phyloP scores from a whole-genome alignment of 768 basidiomycete species.

The Tricholoma sp. region DNA sequence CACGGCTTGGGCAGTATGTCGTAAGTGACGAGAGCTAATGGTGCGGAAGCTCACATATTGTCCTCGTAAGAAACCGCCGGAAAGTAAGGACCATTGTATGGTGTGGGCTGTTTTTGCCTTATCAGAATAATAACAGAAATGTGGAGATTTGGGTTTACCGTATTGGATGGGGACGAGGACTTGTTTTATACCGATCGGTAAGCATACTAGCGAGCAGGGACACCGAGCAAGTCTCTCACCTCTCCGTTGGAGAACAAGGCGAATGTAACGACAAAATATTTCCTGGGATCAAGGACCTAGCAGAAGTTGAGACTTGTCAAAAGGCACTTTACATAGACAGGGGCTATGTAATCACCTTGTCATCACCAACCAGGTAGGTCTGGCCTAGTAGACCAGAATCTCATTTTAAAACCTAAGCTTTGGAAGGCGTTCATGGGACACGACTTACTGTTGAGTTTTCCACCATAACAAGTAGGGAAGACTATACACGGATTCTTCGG shows the following conservation, averaged over 20 bases:
- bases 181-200: conserved; percentile 15
- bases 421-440: no score
- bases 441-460: conserved; percentile 42
- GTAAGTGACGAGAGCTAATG: not conserved
- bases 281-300: conserved; percentile 41
- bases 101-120: conserved; percentile 33
- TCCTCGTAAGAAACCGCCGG: conserved; percentile 53
- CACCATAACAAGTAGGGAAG: conserved; percentile 54
- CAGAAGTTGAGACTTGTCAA: not conserved
- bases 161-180: conserved; percentile 62
- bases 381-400: conserved; percentile 29
- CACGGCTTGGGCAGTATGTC: conserved; percentile 31
- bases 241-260: conserved; percentile 57
- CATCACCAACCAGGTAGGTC: conserved; percentile 41
- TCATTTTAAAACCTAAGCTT: not conserved
- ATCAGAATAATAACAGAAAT: not conserved
- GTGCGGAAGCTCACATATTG: conserved; percentile 39
- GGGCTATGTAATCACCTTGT: conserved; percentile 31
- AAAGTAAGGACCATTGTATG: conserved; percentile 56
- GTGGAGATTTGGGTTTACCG: conserved; percentile 26
- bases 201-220: not conserved
- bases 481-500: conserved; percentile 50
- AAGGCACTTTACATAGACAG: not conserved
- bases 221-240: conserved; percentile 24
- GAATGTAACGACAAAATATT: conserved; percentile 53